These are phyloP conservation scores for Casuarina glauca DNA, from an alignment of 306 rosid genomes.

Conservation along the genomic window DNA sequence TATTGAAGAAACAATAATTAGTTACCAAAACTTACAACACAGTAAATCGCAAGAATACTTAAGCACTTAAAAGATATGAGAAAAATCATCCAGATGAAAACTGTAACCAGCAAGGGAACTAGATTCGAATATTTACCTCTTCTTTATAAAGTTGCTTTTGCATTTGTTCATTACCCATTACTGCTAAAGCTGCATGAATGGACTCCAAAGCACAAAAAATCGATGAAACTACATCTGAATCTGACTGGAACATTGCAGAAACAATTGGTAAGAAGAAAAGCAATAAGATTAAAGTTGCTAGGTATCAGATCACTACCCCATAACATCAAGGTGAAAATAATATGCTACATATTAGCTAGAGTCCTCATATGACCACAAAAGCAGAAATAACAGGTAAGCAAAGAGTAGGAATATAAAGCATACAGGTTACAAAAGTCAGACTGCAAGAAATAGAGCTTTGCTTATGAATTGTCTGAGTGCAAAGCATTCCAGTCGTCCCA, in stretches of 20 bases:
- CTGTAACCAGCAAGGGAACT: not conserved
- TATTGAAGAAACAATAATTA: constrained; percentile 23
- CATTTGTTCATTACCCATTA: constrained; percentile 86
- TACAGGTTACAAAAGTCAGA: not conserved
- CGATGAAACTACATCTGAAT: constrained; percentile 71
- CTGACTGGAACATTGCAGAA: constrained; percentile 61
- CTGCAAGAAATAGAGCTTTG: not conserved
- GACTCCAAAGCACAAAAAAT: constrained; percentile 84
- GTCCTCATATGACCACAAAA: not conserved
- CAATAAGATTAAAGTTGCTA: not conserved
- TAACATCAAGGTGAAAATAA: constrained; percentile 4
- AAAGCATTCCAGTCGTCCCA: not conserved
- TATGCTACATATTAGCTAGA: not conserved
- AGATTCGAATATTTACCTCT: constrained; percentile 53
- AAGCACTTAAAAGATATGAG: constrained; percentile 2
- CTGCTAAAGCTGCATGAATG: constrained; percentile 88
- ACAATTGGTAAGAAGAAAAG: constrained; percentile 4
- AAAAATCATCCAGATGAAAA: constrained; percentile 1
- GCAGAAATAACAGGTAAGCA: not conserved
- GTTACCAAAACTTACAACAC: constrained; percentile 6
- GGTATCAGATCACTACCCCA: not conserved
- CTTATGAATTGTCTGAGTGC: not conserved
- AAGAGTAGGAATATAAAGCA: not conserved
- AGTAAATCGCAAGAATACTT: constrained; percentile 4
- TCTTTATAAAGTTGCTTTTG: constrained; percentile 94